Evolutionary conservation across 306 rosid genomes (phyloP), one percentile per base, ranked within the genome.

Genomic region (Lathyrus tuberosus): DNA sequence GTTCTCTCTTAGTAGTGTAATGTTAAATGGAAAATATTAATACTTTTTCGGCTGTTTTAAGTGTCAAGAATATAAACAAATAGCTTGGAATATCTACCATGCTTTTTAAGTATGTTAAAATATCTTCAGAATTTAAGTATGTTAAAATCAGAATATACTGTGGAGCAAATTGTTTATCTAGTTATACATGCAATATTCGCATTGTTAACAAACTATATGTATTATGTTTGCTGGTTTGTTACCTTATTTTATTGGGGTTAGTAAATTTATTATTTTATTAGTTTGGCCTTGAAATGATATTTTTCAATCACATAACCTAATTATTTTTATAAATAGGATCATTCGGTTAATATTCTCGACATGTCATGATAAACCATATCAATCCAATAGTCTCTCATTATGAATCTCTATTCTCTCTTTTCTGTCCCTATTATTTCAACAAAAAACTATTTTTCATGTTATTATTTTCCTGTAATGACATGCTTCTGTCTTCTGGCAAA

Each of bases 41-140:
- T 61, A 69, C 30, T 67, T 56, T 33, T 33, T 16, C 9, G 6
- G 49, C 51, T 14, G 47, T 57, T 74, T 51, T 64, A 18, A 4
- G 68, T 60, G 60, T 44, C 61, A 42, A 42, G 69, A 61, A 22
- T 47, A 22, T 63, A 15, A 35, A 37, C 17, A 20, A 48, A 62
- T 47, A 71, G 44, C 60, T 44, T 69, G 26, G 48, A 30, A 65
- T 44, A 41, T n/a, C 41, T 67, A 10, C 47, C 33, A 17, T 26
- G 42, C 57, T 8, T 10, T 31, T 67, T 15, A 16, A 48, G 38
- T 31, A 11, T 43, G 48, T 43, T 43, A 43, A 43, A 43, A 43
- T 43, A 22, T 43, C 37, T 60, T 46, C 26, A 13, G 41, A 44
- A 49, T 31, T 67, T 15, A 15, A 30, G 22, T 48, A 11, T 43